These are phyloP conservation scores for Pneumocystis murina DNA, from an alignment of 1,139 yeast genomes.

Conservation along the genomic window DNA sequence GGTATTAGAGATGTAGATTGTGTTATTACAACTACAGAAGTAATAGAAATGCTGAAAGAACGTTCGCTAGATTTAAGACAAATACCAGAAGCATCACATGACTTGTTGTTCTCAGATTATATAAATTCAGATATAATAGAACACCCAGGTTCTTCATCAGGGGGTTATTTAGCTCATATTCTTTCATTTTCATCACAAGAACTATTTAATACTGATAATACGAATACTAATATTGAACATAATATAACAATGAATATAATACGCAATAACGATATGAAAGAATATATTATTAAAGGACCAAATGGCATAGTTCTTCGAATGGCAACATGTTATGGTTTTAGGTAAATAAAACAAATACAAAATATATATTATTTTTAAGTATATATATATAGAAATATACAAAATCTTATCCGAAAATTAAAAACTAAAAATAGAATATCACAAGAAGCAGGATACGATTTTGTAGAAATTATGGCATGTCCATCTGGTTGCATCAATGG, in stretches of 20 bases:
- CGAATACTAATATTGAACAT: conserved; percentile 13
- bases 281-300: conserved; percentile 38
- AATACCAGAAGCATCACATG: conserved; percentile 3
- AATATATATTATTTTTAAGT: conserved; percentile 61
- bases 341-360: conserved; percentile 15
- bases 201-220: conserved; percentile 5
- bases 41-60: conserved; percentile 55
- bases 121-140: conserved; percentile 16
- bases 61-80: conserved; percentile 26
- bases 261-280: conserved; percentile 61
- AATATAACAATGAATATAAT: conserved; percentile 31
- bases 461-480: conserved; percentile 94
- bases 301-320: conserved; percentile 18
- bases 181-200: conserved; percentile 16
- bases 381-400: conserved; percentile 88
- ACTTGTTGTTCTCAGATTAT: conserved; percentile 10
- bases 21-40: conserved; percentile 81
- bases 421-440: conserved; percentile 31
- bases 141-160: conserved; percentile 63
- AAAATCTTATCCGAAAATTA: conserved; percentile 73
- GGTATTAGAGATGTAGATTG: conserved; percentile 63
- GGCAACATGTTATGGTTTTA: conserved; percentile 13
- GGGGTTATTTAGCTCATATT: conserved; percentile 48
- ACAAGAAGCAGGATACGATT: conserved; percentile 54
- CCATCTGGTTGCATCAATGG: conserved; percentile 97